A percentile compares a stretch with the other conserved stretches of the same genome.
phyloP scores from a whole-genome alignment of 2,329 filamentous ascomycete species.

The Fusarium brachygibbosum region DNA sequence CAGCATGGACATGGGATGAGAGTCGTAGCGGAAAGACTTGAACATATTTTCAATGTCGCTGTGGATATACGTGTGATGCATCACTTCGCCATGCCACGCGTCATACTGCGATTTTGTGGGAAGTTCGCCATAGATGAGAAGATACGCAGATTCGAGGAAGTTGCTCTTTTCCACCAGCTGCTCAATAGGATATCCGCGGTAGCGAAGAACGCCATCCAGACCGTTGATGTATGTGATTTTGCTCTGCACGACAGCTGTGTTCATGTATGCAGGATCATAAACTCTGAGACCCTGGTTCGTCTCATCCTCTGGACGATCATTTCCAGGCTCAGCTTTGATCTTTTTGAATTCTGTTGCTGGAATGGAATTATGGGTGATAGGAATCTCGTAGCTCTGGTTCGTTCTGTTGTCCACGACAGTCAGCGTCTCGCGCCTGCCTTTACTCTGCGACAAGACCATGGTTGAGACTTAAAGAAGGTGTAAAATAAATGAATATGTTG shows the following conservation, averaged over 20 bases:
- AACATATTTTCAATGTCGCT: conserved; percentile 64
- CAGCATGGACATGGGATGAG: conserved; percentile 66
- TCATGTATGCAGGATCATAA: conserved; percentile 67
- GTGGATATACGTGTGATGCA: conserved; percentile 65
- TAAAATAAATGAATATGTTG: not conserved
- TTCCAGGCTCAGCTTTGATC: conserved; percentile 56
- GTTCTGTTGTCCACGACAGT: conserved; percentile 65
- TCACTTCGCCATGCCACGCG: conserved; percentile 62
- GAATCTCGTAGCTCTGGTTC: conserved; percentile 62
- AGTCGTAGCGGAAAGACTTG: conserved; percentile 65
- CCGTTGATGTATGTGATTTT: conserved; percentile 68
- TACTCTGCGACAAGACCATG: conserved; percentile 21
- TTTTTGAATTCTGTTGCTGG: conserved; percentile 65
- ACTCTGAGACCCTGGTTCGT: conserved; percentile 63
- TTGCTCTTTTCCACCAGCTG: conserved; percentile 63
- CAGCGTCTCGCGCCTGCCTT: conserved; percentile 50
- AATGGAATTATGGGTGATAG: conserved; percentile 64
- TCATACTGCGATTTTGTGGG: conserved; percentile 58
- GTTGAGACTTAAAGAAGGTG: not conserved
- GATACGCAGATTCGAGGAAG: conserved; percentile 64
- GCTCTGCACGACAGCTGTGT: conserved; percentile 64
- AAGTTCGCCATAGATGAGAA: conserved; percentile 66
- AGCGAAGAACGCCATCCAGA: conserved; percentile 64
- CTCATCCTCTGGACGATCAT: conserved; percentile 61
- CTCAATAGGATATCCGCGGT: conserved; percentile 66